Evolutionary conservation across 257 asterid genomes (phyloP), one percentile per base, ranked within the genome.

Genomic region (Solanum peruvianum): DNA sequence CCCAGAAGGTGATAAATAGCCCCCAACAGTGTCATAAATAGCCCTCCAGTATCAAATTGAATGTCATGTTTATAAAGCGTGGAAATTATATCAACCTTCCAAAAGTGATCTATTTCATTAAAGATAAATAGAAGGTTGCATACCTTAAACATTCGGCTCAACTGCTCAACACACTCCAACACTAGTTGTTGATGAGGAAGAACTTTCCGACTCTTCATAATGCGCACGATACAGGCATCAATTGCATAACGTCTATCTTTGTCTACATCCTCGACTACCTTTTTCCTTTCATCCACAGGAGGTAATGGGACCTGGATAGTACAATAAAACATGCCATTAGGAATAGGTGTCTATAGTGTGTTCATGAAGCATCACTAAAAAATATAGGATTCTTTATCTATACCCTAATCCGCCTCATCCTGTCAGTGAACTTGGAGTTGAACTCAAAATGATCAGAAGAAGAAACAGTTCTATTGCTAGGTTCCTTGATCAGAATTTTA

Each of bases 351-450:
- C 64, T 75, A 23, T 31, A 6, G 41, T 23, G 42, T 5, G 9
- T 11, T n/a, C 47, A 14, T 42, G 44, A 13, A 85, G 49, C 52
- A 67, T 42, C 76, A 85, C 18, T 67, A 42, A 41, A 25, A 70
- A 42, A 35, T n/a, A 35, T 25, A 85, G 41, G 37, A 11, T 15
- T 29, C 41, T 2, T 18, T 47, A 76, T 49, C 78, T 41, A 37
- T 47, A 93, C 92, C 95, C 89, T 90, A 80, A 94, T 93, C 89
- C 93, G 89, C 85, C 94, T 90, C 95, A 92, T 92, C 75, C 87
- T 89, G 89, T 93, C 93, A 0, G 90, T 93, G 80, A 93, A 93
- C 88, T 92, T 86, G 73, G 94, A 88, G 71, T 94, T 94, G 88
- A 92, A 92, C 87, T 88, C 91, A n/a, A 92, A 94, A 83, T 37